Percentiles rank a stretch among this genome's conserved stretches.
These are phyloP conservation scores for Boletus pseudo-olivaceus DNA, from an alignment of 768 basidiomycete genomes.

Conservation along the genomic window DNA sequence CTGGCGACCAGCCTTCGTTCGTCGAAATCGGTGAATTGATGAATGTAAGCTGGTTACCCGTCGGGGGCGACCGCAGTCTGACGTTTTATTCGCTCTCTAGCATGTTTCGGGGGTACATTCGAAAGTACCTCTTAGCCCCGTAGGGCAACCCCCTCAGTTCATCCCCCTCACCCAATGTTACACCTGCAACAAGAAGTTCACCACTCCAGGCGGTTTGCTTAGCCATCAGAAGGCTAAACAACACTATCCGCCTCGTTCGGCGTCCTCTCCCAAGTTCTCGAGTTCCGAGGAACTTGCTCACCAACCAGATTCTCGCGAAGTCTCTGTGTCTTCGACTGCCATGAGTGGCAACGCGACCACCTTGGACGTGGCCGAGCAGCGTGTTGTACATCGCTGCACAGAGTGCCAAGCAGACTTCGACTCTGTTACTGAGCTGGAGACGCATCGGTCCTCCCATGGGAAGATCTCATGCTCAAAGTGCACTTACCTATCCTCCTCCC, in stretches of 20 bases:
- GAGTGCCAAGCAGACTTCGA: conserved; percentile 19
- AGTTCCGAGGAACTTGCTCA: background rate
- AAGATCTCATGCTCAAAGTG: conserved; percentile 27
- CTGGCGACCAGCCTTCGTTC: conserved; percentile 22
- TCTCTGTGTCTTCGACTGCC: background rate
- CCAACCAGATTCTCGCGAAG: conserved; percentile 2
- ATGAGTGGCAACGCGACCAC: background rate
- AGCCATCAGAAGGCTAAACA: conserved; percentile 23
- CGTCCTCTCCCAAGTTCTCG: conserved; percentile 1
- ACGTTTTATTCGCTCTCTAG: conserved; percentile 10
- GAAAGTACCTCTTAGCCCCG: background rate
- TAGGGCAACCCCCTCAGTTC: background rate
- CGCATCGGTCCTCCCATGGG: conserved; percentile 18
- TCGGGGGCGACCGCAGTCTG: background rate
- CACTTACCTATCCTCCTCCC: conserved; percentile 15
- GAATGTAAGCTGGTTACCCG: conserved; percentile 10
- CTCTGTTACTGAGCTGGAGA: conserved; percentile 17
- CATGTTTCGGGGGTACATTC: conserved; percentile 22
- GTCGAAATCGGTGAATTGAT: conserved; percentile 14
- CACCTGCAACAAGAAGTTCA: conserved; percentile 26
- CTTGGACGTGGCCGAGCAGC: conserved; percentile 1
- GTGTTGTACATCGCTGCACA: conserved; percentile 12
- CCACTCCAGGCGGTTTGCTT: conserved; percentile 13
- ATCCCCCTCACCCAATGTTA: conserved; percentile 17
- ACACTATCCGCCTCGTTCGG: conserved; percentile 15